Conservation (phyloP, 257 asterid genomes). For the Plantago major region DNA sequence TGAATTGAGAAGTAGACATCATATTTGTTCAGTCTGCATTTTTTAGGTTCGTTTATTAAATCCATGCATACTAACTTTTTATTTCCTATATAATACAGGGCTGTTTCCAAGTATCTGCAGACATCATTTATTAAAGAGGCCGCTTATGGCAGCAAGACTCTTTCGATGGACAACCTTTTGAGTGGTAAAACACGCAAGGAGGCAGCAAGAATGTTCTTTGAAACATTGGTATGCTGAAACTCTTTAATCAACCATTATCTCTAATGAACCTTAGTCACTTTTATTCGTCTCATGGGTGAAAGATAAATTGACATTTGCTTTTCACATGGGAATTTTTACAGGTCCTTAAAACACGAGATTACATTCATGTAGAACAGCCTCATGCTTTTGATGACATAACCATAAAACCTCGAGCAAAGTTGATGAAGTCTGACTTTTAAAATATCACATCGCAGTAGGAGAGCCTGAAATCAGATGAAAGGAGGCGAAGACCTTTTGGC, state of each 20-base stretch:
- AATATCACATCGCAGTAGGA: not conserved
- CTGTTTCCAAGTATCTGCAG: conserved; percentile 89
- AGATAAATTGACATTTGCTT: not conserved
- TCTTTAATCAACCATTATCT: not conserved
- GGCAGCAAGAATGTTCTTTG: conserved; percentile 95
- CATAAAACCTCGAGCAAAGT: conserved; percentile 50
- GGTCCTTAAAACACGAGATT: conserved; percentile 78
- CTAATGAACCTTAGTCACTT: not conserved
- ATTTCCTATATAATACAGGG: conserved; percentile 39
- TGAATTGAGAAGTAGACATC: too few species aligned
- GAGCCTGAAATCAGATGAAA: conserved; percentile 8
- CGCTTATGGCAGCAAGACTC: conserved; percentile 45
- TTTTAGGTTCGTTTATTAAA: not conserved
- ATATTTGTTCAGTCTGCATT: too few species aligned
- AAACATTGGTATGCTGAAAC: conserved; percentile 63
- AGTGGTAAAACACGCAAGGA: conserved; percentile 88
- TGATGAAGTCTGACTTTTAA: conserved; percentile 47
- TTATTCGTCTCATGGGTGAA: not conserved
- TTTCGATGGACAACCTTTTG: conserved; percentile 64
- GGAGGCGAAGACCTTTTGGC: conserved; percentile 22
- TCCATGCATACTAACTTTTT: not conserved
- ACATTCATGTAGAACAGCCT: conserved; percentile 59
- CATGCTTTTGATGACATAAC: conserved; percentile 39
- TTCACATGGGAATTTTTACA: conserved; percentile 18
- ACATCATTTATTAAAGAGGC: conserved; percentile 64